Evolutionary conservation across 768 basidiomycete species (phyloP), one percentile per base, ranked within the genome.

Genomic region (Lentinula detonsa): DNA sequence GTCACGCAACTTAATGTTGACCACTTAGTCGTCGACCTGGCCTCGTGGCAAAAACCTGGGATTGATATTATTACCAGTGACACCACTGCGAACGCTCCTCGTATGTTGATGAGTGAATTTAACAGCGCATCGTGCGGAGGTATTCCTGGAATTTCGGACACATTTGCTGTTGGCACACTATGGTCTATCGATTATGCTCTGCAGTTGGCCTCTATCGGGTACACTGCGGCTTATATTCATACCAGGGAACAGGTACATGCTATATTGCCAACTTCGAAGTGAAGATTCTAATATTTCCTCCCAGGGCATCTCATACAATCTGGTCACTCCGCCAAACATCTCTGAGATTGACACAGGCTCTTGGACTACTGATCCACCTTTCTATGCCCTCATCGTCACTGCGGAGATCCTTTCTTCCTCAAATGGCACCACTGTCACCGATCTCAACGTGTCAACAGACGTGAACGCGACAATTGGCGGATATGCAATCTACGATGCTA

Each of bases 401-500:
- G 72, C 80, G 0, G 82, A 84, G 67, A 78, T 75, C 13, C 66
- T 84, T 46, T 67, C 70, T 51, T 73, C 74, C 11, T 65, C 69
- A 5, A 75, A 76, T 53, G 81, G 80, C 2, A 74, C 68, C 61
- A 73, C 77, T 23, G 80, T 83, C 37, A 67, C 73, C 13, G 82
- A 83, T 63, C 71, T 85, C n/a, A 71, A 80, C 62, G 65, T 82
- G 51, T 66, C 63, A 23, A 64, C 65, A 13, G 71, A 78, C 61
- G 66, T 66, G 11, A 73, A 69, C 64, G 73, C 76, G 35, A 76
- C 76, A 21, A 75, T 74, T 42, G 78, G 81, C 62, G 75, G 81
- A 35, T 88, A 90, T 67, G 85, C 81, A 5, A 70, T 88, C 31
- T 86, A 85, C 73, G 83, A 88, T 62, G 74, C 81, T 39, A 70